Evolutionary conservation across 768 basidiomycete genomes (phyloP).

Genomic region (Hygrocybe coccinea): DNA sequence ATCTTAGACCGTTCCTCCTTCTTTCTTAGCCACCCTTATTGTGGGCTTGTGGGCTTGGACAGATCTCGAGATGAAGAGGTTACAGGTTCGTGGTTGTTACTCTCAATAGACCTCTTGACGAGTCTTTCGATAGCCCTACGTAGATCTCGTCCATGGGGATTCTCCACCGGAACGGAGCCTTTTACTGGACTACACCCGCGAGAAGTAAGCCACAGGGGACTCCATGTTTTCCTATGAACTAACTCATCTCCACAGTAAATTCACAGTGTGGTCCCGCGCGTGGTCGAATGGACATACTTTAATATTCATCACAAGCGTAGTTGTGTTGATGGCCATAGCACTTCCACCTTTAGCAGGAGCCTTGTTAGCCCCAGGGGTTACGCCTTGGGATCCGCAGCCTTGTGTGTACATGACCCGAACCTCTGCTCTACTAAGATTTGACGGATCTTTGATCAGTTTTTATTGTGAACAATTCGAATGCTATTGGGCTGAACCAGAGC

Average conservation of each 20-base stretch:
- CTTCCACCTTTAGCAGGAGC: neutral
- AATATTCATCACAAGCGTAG: neutral
- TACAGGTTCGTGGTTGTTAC: neutral
- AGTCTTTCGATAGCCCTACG: neutral
- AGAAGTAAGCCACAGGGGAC: neutral
- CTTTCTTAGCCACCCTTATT: conserved; percentile 4
- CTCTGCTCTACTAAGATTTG: no score
- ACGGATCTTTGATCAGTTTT: neutral
- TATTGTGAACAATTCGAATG: neutral
- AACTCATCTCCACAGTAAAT: neutral
- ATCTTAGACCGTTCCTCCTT: neutral
- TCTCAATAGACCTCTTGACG: neutral
- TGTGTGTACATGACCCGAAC: neutral
- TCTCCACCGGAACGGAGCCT: neutral
- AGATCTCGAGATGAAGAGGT: neutral
- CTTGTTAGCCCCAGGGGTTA: neutral
- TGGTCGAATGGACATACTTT: neutral
- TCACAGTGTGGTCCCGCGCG: neutral
- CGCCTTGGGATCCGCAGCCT: neutral
- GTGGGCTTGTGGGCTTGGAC: neutral
- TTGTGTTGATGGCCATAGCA: neutral
- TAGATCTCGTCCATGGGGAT: neutral
- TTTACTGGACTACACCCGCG: conserved; percentile 3
- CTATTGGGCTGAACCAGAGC: neutral
- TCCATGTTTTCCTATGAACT: neutral